These are phyloP conservation scores for Backusella tuberculispora DNA, from an alignment of 192 early-diverging fungal genomes.

Conservation along the genomic window DNA sequence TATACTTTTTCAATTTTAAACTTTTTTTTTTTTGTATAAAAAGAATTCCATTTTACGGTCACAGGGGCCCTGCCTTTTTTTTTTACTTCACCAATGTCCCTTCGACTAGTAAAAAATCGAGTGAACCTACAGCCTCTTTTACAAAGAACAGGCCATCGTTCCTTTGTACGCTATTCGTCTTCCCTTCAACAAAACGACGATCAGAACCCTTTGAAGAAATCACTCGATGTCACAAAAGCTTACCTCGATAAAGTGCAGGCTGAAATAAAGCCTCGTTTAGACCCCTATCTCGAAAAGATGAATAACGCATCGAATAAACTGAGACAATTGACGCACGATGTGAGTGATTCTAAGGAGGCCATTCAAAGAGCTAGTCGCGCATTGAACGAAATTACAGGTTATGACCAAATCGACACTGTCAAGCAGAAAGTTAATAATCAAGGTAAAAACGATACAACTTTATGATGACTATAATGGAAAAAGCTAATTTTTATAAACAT, in stretches of 20 bases:
- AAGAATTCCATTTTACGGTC: conserved; percentile 4
- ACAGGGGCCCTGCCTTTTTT: conserved; percentile 14
- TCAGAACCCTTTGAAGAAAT: not conserved
- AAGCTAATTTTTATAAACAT: not conserved
- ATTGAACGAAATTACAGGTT: conserved; percentile 76
- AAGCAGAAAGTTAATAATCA: conserved; percentile 65
- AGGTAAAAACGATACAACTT: conserved; percentile 39
- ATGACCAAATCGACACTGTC: conserved; percentile 65
- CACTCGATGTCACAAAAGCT: conserved; percentile 8
- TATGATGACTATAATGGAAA: not conserved
- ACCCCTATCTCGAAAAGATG: not conserved
- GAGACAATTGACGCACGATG: conserved; percentile 27
- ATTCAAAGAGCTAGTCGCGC: conserved; percentile 42
- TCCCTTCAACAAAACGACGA: conserved; percentile 5
- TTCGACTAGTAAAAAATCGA: conserved; percentile 12
- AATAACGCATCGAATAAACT: conserved; percentile 20
- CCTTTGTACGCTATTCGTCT: not conserved
- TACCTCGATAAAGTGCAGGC: conserved; percentile 23
- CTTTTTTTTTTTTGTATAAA: not conserved
- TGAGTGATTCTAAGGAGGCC: conserved; percentile 38
- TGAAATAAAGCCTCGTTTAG: conserved; percentile 17
- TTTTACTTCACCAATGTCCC: not conserved
- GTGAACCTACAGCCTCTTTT: conserved; percentile 2
- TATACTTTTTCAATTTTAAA: not conserved
- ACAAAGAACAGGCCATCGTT: not conserved